Evolutionary conservation across 148 eudicot genomes (phyloP).

Genomic region (Gaultheria prostrata): DNA sequence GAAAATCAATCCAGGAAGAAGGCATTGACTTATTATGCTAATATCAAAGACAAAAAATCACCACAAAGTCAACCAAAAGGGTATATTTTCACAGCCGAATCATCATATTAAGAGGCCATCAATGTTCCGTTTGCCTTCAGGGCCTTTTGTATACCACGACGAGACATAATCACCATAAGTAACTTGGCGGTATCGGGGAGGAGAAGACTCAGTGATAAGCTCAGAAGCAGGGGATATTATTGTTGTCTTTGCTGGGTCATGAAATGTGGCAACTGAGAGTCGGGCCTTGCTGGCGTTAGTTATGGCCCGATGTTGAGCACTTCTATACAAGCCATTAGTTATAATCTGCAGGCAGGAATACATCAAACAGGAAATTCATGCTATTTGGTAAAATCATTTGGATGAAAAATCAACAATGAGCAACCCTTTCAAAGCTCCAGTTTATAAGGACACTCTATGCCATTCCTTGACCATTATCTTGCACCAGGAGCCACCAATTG

Average conservation of each 20-base stretch:
- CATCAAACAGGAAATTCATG: constrained; percentile 7
- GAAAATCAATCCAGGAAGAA: neutral
- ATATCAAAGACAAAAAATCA: neutral
- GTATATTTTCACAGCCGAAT: neutral
- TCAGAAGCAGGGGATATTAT: constrained; percentile 54
- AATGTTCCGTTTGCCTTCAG: constrained; percentile 84
- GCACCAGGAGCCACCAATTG: neutral
- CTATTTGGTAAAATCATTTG: neutral
- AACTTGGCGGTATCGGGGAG: constrained; percentile 49
- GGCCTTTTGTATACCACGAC: constrained; percentile 95
- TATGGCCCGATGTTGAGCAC: constrained; percentile 75
- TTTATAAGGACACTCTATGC: neutral
- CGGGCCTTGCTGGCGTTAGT: constrained; percentile 67
- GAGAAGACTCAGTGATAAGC: constrained; percentile 36
- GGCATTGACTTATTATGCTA: neutral
- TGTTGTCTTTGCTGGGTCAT: constrained; percentile 80
- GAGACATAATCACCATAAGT: constrained; percentile 85
- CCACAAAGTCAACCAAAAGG: neutral
- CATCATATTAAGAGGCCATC: constrained; percentile 65
- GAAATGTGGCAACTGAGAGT: constrained; percentile 91
- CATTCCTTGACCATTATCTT: neutral
- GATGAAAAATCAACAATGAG: neutral
- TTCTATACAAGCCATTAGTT: constrained; percentile 83
- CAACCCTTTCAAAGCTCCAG: neutral
- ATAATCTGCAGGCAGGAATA: constrained; percentile 49